Base-by-base conservation (phyloP, 1,284 basidiomycete genomes). In the Ustilago bromivora region DNA sequence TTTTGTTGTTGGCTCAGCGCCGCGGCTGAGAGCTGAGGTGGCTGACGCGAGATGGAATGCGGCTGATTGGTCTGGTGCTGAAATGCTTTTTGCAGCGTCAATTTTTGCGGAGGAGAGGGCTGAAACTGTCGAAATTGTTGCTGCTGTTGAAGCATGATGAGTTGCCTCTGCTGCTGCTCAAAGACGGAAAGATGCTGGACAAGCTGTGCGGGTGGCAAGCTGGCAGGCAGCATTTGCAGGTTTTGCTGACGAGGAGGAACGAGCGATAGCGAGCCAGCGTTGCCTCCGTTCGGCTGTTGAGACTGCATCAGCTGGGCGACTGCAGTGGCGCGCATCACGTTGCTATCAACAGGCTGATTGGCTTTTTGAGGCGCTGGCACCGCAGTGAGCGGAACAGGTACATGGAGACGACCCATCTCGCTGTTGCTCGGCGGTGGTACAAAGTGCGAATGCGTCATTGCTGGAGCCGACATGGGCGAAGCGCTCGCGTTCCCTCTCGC, bases 361-460 rank as follows among this genome's bases (percentile, higher is more conserved):
- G 19, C 19, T 9, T 35, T 11, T 23, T n/a, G 56, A 57, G 17
- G 11, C 17, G 36, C 40, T 15, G 40, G 40, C 9, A n/a, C 17
- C 3, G 40, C 15, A 13, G 40, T 15, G 13, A 47, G 47, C 46
- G 47, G 2, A 34, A 19, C 28, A n/a, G 28, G 6, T 38, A 23
- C 34, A 11, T 49, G 46, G 32, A 23, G 34, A 34, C 31, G 52
- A 34, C 28, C 28, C 6, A 32, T 10, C 11, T 23, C 58, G 15
- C 15, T 28, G 51, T 53, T 60, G 58, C 38, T 41, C n/a, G 32
- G 28, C 36, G 55, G 34, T 7, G 28, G 15, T 13, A 23, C 23
- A 10, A 47, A 46, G 23, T 55, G 52, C 35, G 62, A 41, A 19
- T 57, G 62, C 31, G 58, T 49, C 57, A 46, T 53, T 32, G 43